A percentile compares a stretch with the other conserved stretches of the same genome.
Evolutionary conservation across 2,329 filamentous ascomycete species (phyloP).

Genomic region (Aspergillus spinulosporus): DNA sequence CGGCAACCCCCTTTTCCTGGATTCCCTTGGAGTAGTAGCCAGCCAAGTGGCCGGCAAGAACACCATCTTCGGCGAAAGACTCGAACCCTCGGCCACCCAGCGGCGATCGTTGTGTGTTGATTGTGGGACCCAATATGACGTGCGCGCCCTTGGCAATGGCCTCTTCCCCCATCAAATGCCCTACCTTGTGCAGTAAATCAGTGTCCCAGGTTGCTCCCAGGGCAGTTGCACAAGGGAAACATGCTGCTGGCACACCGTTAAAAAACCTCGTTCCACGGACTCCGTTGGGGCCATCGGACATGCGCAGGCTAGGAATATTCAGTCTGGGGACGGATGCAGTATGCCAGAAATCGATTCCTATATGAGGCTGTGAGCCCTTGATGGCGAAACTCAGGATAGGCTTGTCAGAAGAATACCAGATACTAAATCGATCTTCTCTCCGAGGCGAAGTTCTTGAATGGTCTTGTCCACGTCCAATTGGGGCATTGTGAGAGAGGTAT

Average conservation of each 20-base stretch:
- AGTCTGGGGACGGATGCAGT: constrained; percentile 64
- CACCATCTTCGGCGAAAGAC: constrained; percentile 80
- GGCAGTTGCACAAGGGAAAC: constrained; percentile 77
- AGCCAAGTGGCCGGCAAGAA: constrained; percentile 71
- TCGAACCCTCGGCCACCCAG: constrained; percentile 83
- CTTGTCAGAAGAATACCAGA: constrained; percentile 29
- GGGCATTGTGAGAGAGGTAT: constrained; percentile 28
- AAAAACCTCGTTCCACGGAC: constrained; percentile 69
- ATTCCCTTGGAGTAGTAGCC: constrained; percentile 70
- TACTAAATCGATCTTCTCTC: constrained; percentile 57
- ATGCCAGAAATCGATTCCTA: constrained; percentile 64
- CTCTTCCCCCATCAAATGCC: constrained; percentile 70
- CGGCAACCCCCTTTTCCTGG: constrained; percentile 71
- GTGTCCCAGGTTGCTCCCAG: constrained; percentile 79
- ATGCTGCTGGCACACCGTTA: constrained; percentile 67
- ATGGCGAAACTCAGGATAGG: constrained; percentile 23
- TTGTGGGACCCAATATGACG: constrained; percentile 72
- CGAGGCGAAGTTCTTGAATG: constrained; percentile 53
- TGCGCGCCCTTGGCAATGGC: constrained; percentile 71
- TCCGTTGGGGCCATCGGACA: constrained; percentile 70
- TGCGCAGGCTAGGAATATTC: constrained; percentile 64
- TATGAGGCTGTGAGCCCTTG: not conserved
- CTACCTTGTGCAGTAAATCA: constrained; percentile 67
- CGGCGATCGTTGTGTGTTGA: constrained; percentile 79
- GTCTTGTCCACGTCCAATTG: constrained; percentile 49